Evolutionary conservation across 345 rosid species (phyloP), one percentile per base, ranked within the genome.

Genomic region (Aethionema arabicum): DNA sequence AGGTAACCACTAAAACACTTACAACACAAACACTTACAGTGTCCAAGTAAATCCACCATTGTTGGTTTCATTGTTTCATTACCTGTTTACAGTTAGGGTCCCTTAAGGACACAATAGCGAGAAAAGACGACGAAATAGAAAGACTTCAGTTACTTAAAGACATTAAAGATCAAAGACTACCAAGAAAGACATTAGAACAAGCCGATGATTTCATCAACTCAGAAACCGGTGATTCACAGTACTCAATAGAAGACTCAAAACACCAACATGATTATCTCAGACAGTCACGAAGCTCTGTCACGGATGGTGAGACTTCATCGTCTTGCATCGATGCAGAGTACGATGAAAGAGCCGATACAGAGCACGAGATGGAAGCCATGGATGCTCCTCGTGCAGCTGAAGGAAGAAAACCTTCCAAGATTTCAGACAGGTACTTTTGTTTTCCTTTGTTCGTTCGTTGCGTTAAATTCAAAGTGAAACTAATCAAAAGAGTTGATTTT

Each of bases 111-210:
- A 87, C 87, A 30, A 80, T 90, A 32, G 61, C 83, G 2, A 84
- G 78, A 61, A 85, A 86, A 61, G 96, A 93, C 36, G 92, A 83
- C 5, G 97, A 93, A 78, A 90, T 93, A 40, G 97, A 85, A 73
- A 66, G 85, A 46, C 68, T 93, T 72, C 95, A 83, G 33, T 59
- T 84, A 67, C 80, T 78, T 7, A 85, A 87, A 68, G 90, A 83
- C 77, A 77, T 78, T 0, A 91, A 88, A 67, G 66, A 58, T 41
- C 64, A 70, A 21, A 69, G 44, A 61, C 56, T 31, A 11, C 50
- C 3, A 35, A 56, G 15, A 47, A 70, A 70, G 31, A 55, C 32
- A 51, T 39, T 69, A 69, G 74, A 58, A 63, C 69, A 56, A 13
- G 49, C 65, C 41, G 69, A 63, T 9, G 69, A 70, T 2, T 56